Base-by-base conservation (phyloP, 768 basidiomycete species). In the Psilocybe cubensis region DNA sequence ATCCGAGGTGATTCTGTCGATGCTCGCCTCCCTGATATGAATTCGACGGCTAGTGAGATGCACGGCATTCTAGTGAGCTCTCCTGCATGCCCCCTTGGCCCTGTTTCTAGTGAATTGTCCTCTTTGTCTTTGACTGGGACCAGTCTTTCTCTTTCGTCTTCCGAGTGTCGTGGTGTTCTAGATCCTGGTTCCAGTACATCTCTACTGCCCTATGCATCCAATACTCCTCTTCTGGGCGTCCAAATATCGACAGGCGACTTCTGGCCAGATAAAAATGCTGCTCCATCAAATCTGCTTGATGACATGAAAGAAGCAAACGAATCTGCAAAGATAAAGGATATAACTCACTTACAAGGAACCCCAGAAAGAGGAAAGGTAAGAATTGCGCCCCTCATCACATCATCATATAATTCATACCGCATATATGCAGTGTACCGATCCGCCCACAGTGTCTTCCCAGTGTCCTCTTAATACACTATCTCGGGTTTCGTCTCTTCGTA, bases 401-500 rank as follows among this genome's bases (percentile, higher is more conserved):
- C 6, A 25, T 24, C 18, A 20, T 41, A 38, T 35, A 38, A 42
- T 12, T 43, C 57, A 55, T 44, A 46, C 40, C 58, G 62, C 62
- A 59, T 63, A 58, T 56, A 59, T 59, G 10, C 44, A 62, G 61
- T 35, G 51, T 28, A 31, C 44, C 45, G 38, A 52, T 27, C 53
- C 12, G 27, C 53, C 42, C 9, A 8, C 5, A 35, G 42, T 51
- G 11, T 24, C 47, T 29, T 57, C 56, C 44, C 49, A 45, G 25
- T 47, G 33, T 42, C 52, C 18, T 35, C 43, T 23, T 47, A 42
- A n/a, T 48, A 23, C 27, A 21, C 41, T 43, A 29, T 33, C 38
- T 42, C 56, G 35, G 24, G 21, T n/a, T 14, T 40, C 45, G 40
- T 52, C 54, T 25, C n/a, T 28, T 47, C 56, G 47, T 9, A 51